Evolutionary conservation across 768 basidiomycete genomes (phyloP).

Genomic region (Clitopilus hobsonii): DNA sequence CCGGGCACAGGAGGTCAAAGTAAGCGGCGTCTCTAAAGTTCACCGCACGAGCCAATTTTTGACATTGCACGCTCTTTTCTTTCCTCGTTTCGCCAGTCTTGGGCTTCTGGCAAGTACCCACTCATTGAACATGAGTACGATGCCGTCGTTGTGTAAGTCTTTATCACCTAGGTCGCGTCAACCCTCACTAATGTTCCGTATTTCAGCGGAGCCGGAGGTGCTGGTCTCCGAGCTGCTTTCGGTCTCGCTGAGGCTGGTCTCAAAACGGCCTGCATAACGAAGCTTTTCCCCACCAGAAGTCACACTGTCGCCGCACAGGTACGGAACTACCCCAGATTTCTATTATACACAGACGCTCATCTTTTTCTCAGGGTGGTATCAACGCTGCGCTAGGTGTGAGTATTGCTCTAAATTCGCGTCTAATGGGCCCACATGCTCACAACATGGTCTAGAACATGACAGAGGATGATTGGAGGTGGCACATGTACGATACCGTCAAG

Average conservation of each 20-base stretch:
- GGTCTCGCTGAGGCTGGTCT: constrained; percentile 97
- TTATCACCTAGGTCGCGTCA: not conserved
- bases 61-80: constrained; percentile 9
- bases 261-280: constrained; percentile 99
- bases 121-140: constrained; percentile 99
- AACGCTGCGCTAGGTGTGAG: constrained; percentile 93
- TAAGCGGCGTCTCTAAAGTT: constrained; percentile 24
- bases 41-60: not conserved
- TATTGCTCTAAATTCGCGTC: constrained; percentile 10
- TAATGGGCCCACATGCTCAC: constrained; percentile 7
- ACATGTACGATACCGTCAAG: constrained; percentile 98
- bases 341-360: constrained; percentile 2
- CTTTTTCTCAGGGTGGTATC: constrained; percentile 75
- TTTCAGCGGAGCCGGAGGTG: constrained; percentile 91
- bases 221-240: constrained; percentile 96
- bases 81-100: constrained; percentile 42
- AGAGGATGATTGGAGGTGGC: constrained; percentile 99
- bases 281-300: constrained; percentile 96
- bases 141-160: constrained; percentile 94
- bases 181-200: not conserved
- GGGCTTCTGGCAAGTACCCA: constrained; percentile 87
- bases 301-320: constrained; percentile 99
- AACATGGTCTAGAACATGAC: constrained; percentile 78
- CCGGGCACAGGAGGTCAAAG: constrained; percentile 81
- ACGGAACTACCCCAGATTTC: constrained; percentile 13